Evolutionary conservation across 129 eudicot species (phyloP), one percentile per base, ranked within the genome.

Genomic region (Chrysanthemum lavandulifolium): DNA sequence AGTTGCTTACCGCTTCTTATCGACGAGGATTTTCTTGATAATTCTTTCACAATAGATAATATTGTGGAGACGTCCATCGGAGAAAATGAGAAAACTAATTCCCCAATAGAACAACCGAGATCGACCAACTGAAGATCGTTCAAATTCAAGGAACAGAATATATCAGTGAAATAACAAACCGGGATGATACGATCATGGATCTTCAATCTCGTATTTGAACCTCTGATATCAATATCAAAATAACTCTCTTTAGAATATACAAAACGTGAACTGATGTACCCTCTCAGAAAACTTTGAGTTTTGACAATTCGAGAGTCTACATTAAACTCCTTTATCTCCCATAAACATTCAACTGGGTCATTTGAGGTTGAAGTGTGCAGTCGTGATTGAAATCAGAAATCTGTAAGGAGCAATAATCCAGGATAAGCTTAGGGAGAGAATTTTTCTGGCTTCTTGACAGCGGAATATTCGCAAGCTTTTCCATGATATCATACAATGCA

Each of bases 1-100:
- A 95, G 84, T 51, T 86, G 91, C 80, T 75, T 86, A 71, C 97
- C 99, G 67, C 68, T 79, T 84, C 96, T 91, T 31, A 79, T n/a
- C 63, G 62, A 43, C 18, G 57, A 73, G 59, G 75, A 23, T 54
- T 84, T 78, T 76, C 69, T 76, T 67, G 86, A 61, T 15, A 80
- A 61, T 61, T 83, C 83, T 50, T 66, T 63, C 65, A 45, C 76
- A 47, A 86, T 78, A 5, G 69, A 69, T 53, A 76, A 43, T 55
- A 90, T 75, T 29, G 83, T 57, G 50, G 83, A 82, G 72, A 90
- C 51, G 29, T 88, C 91, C 13, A 65, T 10, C 2, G 99, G 94
- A 67, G 96, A 88, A 68, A 90, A 61, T 54, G 91, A 73, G 66
- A 95, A 15, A 36, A 73, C 73, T 74, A 95, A 51, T 66, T 86